Percentiles rank a stretch among this genome's conserved stretches.
These are phyloP conservation scores for Candida parachauliodes DNA, from an alignment of 805 yeast genomes.

Conservation along the genomic window DNA sequence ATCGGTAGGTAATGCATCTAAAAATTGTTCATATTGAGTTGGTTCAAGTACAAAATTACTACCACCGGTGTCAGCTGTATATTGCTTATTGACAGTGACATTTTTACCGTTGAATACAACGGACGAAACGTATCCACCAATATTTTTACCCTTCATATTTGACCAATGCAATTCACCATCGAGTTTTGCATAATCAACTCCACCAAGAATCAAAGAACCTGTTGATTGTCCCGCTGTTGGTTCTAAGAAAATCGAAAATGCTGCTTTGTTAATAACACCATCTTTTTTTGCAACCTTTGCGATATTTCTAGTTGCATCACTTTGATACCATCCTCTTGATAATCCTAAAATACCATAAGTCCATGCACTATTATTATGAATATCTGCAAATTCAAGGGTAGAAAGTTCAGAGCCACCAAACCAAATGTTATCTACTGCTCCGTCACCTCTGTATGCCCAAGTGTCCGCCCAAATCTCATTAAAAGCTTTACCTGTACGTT, in stretches of 20 bases:
- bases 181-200: constrained; percentile 2
- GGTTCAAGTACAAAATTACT: background rate
- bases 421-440: background rate
- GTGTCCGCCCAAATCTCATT: background rate
- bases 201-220: constrained; percentile 5
- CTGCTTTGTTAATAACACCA: background rate
- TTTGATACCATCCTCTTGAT: background rate
- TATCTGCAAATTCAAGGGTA: background rate
- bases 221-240: background rate
- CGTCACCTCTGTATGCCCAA: background rate
- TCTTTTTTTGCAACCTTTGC: background rate
- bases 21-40: background rate
- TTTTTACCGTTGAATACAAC: background rate
- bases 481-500: background rate
- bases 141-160: background rate
- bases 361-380: background rate
- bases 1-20: background rate
- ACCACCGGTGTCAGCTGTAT: background rate
- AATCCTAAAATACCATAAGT: constrained; percentile 1
- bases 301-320: too few species aligned
- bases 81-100: background rate
- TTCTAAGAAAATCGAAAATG: background rate
- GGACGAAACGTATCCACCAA: background rate
- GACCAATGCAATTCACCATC: constrained; percentile 1
- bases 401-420: background rate